Conservation (phyloP, 78 protist genomes). For the Fonticula alba region DNA sequence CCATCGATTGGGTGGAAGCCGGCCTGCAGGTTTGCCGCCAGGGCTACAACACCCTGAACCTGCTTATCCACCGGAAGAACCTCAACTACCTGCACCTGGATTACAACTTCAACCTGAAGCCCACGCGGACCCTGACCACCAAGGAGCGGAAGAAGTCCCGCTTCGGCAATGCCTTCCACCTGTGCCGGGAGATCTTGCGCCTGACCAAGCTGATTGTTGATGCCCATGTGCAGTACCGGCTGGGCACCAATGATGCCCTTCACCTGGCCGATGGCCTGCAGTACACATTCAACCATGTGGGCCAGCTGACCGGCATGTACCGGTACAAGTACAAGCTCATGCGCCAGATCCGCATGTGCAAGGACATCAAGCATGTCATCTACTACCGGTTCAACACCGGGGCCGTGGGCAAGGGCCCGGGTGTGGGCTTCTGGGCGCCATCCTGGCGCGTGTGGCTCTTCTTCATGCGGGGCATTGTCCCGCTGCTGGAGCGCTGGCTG, state of each 20-base stretch:
- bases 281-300: slow-evolving; percentile 92
- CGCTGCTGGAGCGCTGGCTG: slow-evolving; percentile 97
- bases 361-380: slow-evolving; percentile 92
- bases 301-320: slow-evolving; percentile 99
- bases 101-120: slow-evolving; percentile 98
- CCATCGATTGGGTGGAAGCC: slow-evolving; percentile 99
- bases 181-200: slow-evolving; percentile 92
- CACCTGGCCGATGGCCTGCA: slow-evolving; percentile 96
- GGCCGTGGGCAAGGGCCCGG: slow-evolving; percentile 97
- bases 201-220: slow-evolving; percentile 96
- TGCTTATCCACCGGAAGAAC: slow-evolving; percentile 94
- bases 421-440: slow-evolving; percentile 99
- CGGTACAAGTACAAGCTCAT: slow-evolving; percentile 98
- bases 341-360: slow-evolving; percentile 85
- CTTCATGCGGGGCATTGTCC: slow-evolving; percentile 97
- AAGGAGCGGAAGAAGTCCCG: slow-evolving; percentile 99
- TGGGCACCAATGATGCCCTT: slow-evolving; percentile 83
- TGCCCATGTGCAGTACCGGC: slow-evolving; percentile 93
- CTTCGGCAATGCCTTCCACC: slow-evolving; percentile 96
- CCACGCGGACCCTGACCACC: slow-evolving; percentile 98
- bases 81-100: slow-evolving; percentile 97
- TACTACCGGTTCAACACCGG: slow-evolving; percentile 95
- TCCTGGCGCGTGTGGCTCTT: slow-evolving; percentile 99
- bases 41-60: slow-evolving; percentile 98
- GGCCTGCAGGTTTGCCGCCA: slow-evolving; percentile 99